Conservation (phyloP, 768 basidiomycete species). For the Macrolepiota dolichaula region DNA sequence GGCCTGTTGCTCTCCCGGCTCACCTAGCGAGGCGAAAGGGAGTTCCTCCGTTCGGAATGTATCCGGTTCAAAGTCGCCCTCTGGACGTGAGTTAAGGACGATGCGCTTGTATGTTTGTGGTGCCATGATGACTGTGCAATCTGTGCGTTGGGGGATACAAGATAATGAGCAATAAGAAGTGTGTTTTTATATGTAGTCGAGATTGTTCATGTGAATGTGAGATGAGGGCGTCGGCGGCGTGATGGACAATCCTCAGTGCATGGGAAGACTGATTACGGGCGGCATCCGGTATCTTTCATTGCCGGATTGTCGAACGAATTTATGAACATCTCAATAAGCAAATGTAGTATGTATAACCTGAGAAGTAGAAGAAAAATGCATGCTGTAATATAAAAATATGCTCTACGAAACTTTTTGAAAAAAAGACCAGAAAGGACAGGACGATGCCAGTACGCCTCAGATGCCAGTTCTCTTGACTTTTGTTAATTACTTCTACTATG, state of each 20-base stretch:
- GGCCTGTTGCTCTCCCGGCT: slow-evolving; percentile 49
- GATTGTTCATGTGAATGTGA: not conserved
- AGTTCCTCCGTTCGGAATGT: slow-evolving; percentile 68
- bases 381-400: not conserved
- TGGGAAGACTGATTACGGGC: not conserved
- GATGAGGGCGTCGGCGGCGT: not conserved
- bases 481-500: not conserved
- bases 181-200: not conserved
- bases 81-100: slow-evolving; percentile 75
- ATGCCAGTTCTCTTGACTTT: not conserved
- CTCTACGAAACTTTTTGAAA: not conserved
- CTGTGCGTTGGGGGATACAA: not conserved
- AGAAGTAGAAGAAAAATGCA: not conserved
- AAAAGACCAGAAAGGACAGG: too few relatives aligned
- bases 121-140: slow-evolving; percentile 4
- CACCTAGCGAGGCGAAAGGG: slow-evolving; percentile 43
- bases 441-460: not conserved
- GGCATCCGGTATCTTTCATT: not conserved
- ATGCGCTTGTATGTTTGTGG: slow-evolving; percentile 54
- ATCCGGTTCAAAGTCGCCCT: slow-evolving; percentile 59
- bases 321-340: not conserved
- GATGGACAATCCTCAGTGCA: not conserved
- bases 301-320: not conserved
- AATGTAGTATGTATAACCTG: not conserved
- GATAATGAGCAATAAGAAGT: not conserved